Evolutionary conservation across 805 yeast species (phyloP).

Genomic region (Candida glaebosa): DNA sequence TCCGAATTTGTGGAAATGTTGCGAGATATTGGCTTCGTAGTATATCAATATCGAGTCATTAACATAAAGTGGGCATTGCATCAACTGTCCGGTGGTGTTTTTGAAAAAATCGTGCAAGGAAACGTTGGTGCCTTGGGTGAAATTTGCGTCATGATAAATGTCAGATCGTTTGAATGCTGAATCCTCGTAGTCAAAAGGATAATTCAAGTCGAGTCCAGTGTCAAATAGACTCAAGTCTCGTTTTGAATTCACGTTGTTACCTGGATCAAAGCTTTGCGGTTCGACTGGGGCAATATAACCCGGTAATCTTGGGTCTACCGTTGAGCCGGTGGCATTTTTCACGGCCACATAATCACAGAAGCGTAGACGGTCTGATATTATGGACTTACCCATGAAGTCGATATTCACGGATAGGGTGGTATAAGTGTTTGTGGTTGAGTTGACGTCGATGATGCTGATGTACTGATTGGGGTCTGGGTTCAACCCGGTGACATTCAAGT

Average conservation of each 20-base stretch:
- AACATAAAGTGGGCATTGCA: slow-evolving; percentile 34
- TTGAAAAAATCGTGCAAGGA: neutral
- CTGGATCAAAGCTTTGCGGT: neutral
- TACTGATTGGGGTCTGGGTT: slow-evolving; percentile 6
- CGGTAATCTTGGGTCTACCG: slow-evolving; percentile 25
- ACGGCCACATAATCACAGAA: slow-evolving; percentile 42
- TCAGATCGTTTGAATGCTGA: neutral
- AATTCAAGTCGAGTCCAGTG: neutral
- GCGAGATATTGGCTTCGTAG: slow-evolving; percentile 38
- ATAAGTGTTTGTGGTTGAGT: slow-evolving; percentile 41
- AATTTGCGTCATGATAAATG: slow-evolving; percentile 13
- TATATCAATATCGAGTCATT: slow-evolving; percentile 35
- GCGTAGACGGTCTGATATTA: slow-evolving; percentile 37
- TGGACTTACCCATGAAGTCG: slow-evolving; percentile 40
- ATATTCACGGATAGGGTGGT: slow-evolving; percentile 48
- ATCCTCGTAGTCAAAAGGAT: neutral
- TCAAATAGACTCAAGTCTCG: neutral
- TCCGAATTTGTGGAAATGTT: slow-evolving; percentile 40
- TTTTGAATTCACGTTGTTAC: neutral
- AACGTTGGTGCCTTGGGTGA: slow-evolving; percentile 11
- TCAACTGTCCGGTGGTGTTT: slow-evolving; percentile 24
- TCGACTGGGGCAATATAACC: neutral
- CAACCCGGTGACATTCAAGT: neutral
- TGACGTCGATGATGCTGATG: slow-evolving; percentile 39
- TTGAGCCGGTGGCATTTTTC: slow-evolving; percentile 27